Conservation (phyloP, 495 filamentous ascomycete genomes). For the Aspergillus wentii region DNA sequence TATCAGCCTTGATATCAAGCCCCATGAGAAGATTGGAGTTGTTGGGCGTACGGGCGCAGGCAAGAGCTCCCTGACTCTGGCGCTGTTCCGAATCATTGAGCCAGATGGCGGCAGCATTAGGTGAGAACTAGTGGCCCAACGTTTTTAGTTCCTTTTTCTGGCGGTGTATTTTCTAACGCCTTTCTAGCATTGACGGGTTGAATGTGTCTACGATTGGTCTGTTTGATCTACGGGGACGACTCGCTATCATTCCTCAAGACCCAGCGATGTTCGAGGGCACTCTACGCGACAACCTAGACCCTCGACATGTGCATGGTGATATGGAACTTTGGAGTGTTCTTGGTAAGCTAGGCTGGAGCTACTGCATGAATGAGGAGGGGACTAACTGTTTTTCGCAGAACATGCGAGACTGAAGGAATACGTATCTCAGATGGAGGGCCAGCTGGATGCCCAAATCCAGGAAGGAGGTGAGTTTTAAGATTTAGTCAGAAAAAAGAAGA, state of each 20-base stretch:
- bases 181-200: constrained; percentile 67
- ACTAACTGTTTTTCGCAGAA: constrained; percentile 46
- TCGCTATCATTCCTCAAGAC: constrained; percentile 98
- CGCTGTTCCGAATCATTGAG: constrained; percentile 96
- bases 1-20: constrained; percentile 85
- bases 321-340: constrained; percentile 97
- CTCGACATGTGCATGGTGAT: constrained; percentile 91
- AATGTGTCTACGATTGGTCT: constrained; percentile 90
- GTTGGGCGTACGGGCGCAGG: constrained; percentile 95
- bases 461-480: constrained; percentile 76
- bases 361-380: constrained; percentile 1
- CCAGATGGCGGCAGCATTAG: constrained; percentile 70
- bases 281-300: constrained; percentile 93
- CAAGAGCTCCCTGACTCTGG: constrained; percentile 91
- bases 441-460: constrained; percentile 82
- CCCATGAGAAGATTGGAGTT: constrained; percentile 96
- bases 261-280: constrained; percentile 96
- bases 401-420: constrained; percentile 93
- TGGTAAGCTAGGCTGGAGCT: constrained; percentile 50
- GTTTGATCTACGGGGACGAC: constrained; percentile 77
- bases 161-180: constrained; percentile 15
- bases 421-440: constrained; percentile 79
- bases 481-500: background rate
- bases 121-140: constrained; percentile 20
- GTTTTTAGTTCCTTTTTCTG: background rate